Percentiles rank a stretch among this genome's conserved stretches.
phyloP scores from a whole-genome alignment of 2,329 filamentous ascomycete species.

The Colletotrichum sp. region DNA sequence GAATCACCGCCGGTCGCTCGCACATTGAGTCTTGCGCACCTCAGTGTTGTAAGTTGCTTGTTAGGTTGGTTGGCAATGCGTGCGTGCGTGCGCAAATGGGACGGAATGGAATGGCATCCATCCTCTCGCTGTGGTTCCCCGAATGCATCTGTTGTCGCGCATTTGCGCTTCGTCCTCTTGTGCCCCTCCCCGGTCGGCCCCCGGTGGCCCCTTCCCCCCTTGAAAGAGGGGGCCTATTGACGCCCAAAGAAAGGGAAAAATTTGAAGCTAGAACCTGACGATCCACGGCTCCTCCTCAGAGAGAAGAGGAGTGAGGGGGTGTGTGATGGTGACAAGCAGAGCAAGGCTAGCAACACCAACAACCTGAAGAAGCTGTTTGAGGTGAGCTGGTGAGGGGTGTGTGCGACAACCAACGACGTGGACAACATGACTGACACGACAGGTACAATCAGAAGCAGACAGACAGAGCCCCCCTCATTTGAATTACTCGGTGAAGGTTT shows the following conservation, averaged over 20 bases:
- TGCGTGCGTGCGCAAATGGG: neutral
- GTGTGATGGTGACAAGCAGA: neutral
- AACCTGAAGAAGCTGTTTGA: neutral
- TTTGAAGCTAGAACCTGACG: neutral
- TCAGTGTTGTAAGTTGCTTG: neutral
- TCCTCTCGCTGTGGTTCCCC: neutral
- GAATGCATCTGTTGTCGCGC: neutral
- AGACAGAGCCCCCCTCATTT: neutral
- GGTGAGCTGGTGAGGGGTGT: neutral
- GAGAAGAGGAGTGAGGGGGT: neutral
- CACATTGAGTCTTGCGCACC: neutral
- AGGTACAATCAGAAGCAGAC: neutral
- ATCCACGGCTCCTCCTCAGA: neutral
- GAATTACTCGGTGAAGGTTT: slow-evolving; percentile 5
- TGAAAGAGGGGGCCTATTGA: neutral
- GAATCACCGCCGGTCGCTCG: neutral
- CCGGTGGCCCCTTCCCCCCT: neutral
- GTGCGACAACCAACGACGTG: neutral
- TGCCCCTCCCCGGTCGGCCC: neutral
- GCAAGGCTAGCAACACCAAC: neutral
- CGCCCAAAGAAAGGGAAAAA: neutral
- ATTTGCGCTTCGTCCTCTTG: neutral
- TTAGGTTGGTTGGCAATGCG: neutral
- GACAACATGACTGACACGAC: neutral
- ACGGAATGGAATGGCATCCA: neutral